Evolutionary conservation across 108 stramenopile genomes (phyloP), one percentile per base, ranked within the genome.

Genomic region (Halocafeteria seosinensis): DNA sequence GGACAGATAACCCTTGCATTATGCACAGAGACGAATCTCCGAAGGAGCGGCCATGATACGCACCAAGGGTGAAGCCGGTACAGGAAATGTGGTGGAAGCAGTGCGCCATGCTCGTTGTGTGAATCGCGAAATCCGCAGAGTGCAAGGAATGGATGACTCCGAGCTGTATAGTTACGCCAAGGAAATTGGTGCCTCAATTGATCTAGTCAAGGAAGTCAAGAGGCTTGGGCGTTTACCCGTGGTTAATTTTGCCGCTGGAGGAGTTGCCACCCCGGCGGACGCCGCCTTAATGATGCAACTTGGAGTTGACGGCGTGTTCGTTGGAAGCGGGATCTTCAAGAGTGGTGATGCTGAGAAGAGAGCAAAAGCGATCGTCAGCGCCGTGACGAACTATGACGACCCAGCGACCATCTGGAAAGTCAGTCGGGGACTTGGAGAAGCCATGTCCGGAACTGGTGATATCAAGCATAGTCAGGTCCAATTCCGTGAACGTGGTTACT

Each of bases 231-330:
- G 87, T 50, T 83, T 97, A 33, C 95, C 95, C 9, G 92, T 97
- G 4, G 95, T 97, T 1, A 97, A 97, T 79, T 97, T 97, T 71
- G 95, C 95, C 50, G 95, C 95, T 24, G 95, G 95, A 27, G 95
- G 95, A 29, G 90, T 97, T 30, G 95, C 95, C 60, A 97, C 95
- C 47, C 95, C 95, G 6, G 93, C 93, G 13, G 95, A 97, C 72
- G 95, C 95, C 3, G 95, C 95, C 4, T 80, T 97, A 60, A 94
- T 97, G 92, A 97, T 97, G 95, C 95, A 97, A 81, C 81, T 97
- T 17, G 95, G 95, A 61, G 80, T 93, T 73, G 95, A 97, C 72
- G 95, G 95, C 27, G 95, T 97, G 38, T 97, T 97, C 68, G 95
- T 97, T 9, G 95, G 95, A 24, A 84, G 83, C 61, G 95, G 95